Conservation (phyloP, 192 early-diverging fungal species). For the Coemansia sp. region DNA sequence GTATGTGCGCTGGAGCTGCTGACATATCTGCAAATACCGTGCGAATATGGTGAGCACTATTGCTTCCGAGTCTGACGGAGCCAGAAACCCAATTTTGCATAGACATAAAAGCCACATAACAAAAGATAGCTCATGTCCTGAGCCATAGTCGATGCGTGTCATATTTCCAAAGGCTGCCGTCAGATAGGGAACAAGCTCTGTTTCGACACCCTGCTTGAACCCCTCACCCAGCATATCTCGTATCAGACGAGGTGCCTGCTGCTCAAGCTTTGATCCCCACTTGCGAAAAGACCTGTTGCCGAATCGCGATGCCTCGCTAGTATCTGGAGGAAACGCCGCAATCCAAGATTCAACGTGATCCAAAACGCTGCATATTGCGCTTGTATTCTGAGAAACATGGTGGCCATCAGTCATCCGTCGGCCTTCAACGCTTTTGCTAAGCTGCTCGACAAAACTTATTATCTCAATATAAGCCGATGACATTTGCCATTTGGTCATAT, state of each 20-base stretch:
- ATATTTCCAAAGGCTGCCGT: conserved; percentile 77
- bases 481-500: conserved; percentile 59
- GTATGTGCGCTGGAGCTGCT: conserved; percentile 78
- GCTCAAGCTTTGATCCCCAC: conserved; percentile 62
- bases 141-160: conserved; percentile 94
- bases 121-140: conserved; percentile 93
- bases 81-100: conserved; percentile 62
- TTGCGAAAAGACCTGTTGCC: conserved; percentile 90
- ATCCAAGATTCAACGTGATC: conserved; percentile 69
- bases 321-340: conserved; percentile 71
- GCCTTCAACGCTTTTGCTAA: conserved; percentile 70
- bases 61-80: conserved; percentile 63
- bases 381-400: conserved; percentile 54
- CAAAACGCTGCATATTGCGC: conserved; percentile 59
- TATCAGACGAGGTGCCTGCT: conserved; percentile 21
- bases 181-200: conserved; percentile 77
- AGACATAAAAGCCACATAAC: conserved; percentile 81
- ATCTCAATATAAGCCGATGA: conserved; percentile 68
- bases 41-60: conserved; percentile 73
- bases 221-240: conserved; percentile 20
- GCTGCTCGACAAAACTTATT: conserved; percentile 66
- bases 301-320: conserved; percentile 70
- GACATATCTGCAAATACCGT: conserved; percentile 76
- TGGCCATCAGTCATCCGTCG: conserved; percentile 59
- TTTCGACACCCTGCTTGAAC: conserved; percentile 48